Conservation (phyloP, 148 eudicot genomes). For the Spergularia bocconei region DNA sequence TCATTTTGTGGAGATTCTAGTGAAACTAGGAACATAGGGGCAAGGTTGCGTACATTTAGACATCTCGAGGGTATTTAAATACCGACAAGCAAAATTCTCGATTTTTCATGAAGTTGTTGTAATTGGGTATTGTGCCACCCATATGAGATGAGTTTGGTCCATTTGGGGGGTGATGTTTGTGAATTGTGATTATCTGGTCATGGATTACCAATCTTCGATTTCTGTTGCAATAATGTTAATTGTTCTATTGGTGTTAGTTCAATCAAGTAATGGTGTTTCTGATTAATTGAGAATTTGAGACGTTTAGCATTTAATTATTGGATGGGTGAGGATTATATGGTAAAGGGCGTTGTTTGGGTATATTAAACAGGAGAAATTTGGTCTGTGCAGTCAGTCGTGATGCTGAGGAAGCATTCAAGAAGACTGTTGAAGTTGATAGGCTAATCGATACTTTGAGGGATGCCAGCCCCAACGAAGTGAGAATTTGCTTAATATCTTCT, state of each 20-base stretch:
- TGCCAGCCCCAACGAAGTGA: slow-evolving; percentile 78
- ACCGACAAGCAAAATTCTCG: no score
- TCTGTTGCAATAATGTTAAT: background rate
- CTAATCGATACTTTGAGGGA: slow-evolving; percentile 76
- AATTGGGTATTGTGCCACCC: background rate
- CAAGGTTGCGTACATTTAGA: background rate
- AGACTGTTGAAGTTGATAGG: slow-evolving; percentile 85
- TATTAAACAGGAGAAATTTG: slow-evolving; percentile 91
- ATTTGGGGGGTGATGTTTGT: no score
- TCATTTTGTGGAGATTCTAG: no score
- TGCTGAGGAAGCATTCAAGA: slow-evolving; percentile 84
- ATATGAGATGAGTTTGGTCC: no score
- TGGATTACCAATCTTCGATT: background rate
- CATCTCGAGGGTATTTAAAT: no score
- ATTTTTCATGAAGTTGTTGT: no score
- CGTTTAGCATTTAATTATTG: slow-evolving; percentile 11
- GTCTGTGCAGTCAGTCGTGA: slow-evolving; percentile 83
- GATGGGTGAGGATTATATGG: slow-evolving; percentile 34
- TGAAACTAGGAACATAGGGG: no score
- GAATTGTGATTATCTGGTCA: no score
- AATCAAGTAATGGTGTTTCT: no score
- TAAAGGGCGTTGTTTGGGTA: slow-evolving; percentile 50
- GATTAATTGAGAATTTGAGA: no score
- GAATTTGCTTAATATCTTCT: slow-evolving; percentile 15
- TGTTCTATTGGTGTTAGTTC: background rate